Percentiles rank a stretch among this genome's conserved stretches.
These are phyloP conservation scores for Plantago elongata DNA, from an alignment of 257 asterid species.

Conservation along the genomic window DNA sequence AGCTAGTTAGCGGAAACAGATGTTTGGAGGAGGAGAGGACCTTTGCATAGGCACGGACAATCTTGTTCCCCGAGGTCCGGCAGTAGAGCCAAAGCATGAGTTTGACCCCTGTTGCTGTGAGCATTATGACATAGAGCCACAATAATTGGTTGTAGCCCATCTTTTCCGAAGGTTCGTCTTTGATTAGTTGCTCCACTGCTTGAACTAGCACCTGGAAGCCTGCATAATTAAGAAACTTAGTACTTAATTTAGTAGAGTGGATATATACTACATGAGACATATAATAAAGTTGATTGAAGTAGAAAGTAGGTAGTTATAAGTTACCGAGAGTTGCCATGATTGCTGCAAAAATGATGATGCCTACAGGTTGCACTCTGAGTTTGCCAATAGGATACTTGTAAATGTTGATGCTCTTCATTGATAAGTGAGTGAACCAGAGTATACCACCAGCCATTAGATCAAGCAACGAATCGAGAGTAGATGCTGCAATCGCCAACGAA, in stretches of 20 bases:
- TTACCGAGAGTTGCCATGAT: conserved; percentile 74
- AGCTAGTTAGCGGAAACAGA: too few relatives aligned
- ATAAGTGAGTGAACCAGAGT: conserved; percentile 58
- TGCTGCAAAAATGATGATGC: conserved; percentile 68
- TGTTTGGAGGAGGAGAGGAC: conserved; percentile 26
- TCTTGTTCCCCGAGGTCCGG: conserved; percentile 52
- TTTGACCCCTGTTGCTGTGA: conserved; percentile 51
- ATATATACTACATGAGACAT: too few relatives aligned
- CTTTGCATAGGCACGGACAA: conserved; percentile 65
- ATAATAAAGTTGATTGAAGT: too few relatives aligned
- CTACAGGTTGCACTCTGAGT: conserved; percentile 63
- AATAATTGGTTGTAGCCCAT: conserved; percentile 37
- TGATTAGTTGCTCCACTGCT: conserved; percentile 43
- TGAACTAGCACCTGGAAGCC: conserved; percentile 53
- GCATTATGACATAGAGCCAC: conserved; percentile 59
- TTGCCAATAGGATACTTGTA: conserved; percentile 76
- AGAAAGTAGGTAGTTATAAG: too few relatives aligned
- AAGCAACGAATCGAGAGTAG: conserved; percentile 62
- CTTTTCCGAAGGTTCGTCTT: conserved; percentile 26
- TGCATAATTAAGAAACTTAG: neutral
- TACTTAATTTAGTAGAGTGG: too few relatives aligned
- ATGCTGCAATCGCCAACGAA: conserved; percentile 71
- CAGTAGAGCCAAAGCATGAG: conserved; percentile 61
- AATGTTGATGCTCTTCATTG: conserved; percentile 66
- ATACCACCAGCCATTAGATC: conserved; percentile 78